These are phyloP conservation scores for Pseudogymnoascus sp. DNA, from an alignment of 2,329 filamentous ascomycete genomes.

Conservation along the genomic window DNA sequence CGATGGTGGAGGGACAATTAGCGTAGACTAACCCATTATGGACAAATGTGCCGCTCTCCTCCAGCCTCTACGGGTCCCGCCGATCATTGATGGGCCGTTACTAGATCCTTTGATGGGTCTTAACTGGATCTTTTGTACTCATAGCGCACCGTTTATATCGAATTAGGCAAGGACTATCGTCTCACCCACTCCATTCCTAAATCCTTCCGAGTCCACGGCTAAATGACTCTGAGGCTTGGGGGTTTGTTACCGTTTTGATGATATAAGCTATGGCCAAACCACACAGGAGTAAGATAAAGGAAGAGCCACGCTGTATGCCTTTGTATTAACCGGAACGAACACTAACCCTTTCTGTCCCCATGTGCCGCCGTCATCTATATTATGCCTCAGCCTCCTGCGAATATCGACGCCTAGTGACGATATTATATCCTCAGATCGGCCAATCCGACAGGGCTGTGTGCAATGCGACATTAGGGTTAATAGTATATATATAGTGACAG, in stretches of 20 bases:
- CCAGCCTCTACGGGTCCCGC: not conserved
- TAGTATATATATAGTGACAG: not conserved
- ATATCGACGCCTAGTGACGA: not conserved
- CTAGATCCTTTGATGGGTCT: not conserved
- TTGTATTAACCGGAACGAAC: not conserved
- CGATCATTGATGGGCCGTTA: not conserved
- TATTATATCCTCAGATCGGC: not conserved
- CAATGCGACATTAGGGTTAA: not conserved
- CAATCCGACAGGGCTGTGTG: not conserved
- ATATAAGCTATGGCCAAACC: not conserved
- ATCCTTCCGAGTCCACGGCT: not conserved
- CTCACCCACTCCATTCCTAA: not conserved
- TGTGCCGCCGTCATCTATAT: constrained; percentile 1
- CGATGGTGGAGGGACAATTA: not conserved
- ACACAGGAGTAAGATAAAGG: not conserved
- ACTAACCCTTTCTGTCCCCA: constrained; percentile 1
- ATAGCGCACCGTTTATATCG: not conserved
- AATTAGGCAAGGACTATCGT: not conserved
- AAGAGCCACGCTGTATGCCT: not conserved
- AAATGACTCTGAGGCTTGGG: not conserved
- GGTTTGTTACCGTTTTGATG: not conserved
- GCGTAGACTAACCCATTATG: not conserved
- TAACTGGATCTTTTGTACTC: no score
- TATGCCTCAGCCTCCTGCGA: not conserved
- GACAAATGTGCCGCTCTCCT: not conserved